A percentile compares a stretch with the other conserved stretches of the same genome.
phyloP scores from a whole-genome alignment of 192 early-diverging fungal species.

The Phycomyces blakesleeanus region DNA sequence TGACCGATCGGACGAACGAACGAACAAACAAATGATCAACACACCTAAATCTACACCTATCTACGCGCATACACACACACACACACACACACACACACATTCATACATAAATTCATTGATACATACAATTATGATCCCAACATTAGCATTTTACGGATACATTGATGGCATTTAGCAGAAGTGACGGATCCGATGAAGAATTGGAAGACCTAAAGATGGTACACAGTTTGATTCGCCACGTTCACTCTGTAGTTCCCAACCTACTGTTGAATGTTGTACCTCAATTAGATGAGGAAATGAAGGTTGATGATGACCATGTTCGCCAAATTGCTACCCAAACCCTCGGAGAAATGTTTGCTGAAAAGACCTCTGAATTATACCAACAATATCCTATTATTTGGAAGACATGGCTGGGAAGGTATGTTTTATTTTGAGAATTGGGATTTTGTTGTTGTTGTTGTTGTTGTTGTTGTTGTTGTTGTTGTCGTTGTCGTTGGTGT shows the following conservation, averaged over 20 bases:
- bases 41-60: no score
- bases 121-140: no score
- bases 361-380: conserved; percentile 65
- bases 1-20: no score
- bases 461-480: no score
- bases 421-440: no score
- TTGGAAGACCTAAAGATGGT: conserved; percentile 58
- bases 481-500: no score
- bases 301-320: conserved; percentile 74
- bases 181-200: conserved; percentile 42
- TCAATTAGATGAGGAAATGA: conserved; percentile 88
- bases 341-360: conserved; percentile 86
- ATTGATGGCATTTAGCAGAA: conserved; percentile 57
- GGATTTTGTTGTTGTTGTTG: no score
- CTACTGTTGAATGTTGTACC: conserved; percentile 90
- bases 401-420: conserved; percentile 83
- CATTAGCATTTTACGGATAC: conserved; percentile 83
- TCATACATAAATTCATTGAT: no score
- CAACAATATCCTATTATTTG: conserved; percentile 75
- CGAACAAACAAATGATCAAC: no score
- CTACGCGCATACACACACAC: no score
- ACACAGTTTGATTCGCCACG: conserved; percentile 78
- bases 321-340: conserved; percentile 73
- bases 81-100: no score
- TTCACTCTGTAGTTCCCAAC: conserved; percentile 69